phyloP scores from a whole-genome alignment of 1,284 basidiomycete species.

The Ustilago loliicola region DNA sequence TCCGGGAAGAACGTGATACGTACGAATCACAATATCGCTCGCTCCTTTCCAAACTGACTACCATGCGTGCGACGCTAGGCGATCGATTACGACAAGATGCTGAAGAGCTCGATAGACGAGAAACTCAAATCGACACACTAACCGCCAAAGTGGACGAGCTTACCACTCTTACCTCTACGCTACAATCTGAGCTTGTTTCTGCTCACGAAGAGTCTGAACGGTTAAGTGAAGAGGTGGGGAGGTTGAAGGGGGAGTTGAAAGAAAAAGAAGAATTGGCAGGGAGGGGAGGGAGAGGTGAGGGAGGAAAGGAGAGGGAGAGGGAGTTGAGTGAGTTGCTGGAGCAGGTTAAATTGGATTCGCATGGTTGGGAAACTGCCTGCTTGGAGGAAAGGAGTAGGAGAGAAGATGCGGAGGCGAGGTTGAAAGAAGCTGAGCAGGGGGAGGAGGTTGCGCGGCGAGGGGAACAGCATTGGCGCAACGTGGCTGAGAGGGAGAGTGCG shows the following conservation, averaged over 20 bases:
- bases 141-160: slow-evolving; percentile 27
- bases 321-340: slow-evolving; percentile 59
- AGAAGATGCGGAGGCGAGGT: slow-evolving; percentile 76
- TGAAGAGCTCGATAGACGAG: slow-evolving; percentile 68
- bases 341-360: slow-evolving; percentile 52
- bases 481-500: slow-evolving; percentile 80
- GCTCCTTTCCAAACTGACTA: slow-evolving; percentile 87
- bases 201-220: slow-evolving; percentile 54
- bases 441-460: slow-evolving; percentile 69
- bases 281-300: slow-evolving; percentile 5
- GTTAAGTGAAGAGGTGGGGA: slow-evolving; percentile 45
- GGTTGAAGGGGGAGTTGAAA: slow-evolving; percentile 1
- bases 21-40: slow-evolving; percentile 87
- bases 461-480: slow-evolving; percentile 73
- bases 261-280: slow-evolving; percentile 2
- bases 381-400: slow-evolving; percentile 50
- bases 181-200: slow-evolving; percentile 51
- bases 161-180: neutral
- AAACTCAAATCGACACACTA: slow-evolving; percentile 64
- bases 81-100: slow-evolving; percentile 97
- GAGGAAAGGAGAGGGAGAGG: slow-evolving; percentile 21
- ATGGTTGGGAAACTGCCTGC: slow-evolving; percentile 40
- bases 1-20: slow-evolving; percentile 82
- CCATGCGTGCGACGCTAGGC: slow-evolving; percentile 92
- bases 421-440: slow-evolving; percentile 73